Evolutionary conservation across 768 basidiomycete genomes (phyloP).

Genomic region (Pisolithus tinctorius): DNA sequence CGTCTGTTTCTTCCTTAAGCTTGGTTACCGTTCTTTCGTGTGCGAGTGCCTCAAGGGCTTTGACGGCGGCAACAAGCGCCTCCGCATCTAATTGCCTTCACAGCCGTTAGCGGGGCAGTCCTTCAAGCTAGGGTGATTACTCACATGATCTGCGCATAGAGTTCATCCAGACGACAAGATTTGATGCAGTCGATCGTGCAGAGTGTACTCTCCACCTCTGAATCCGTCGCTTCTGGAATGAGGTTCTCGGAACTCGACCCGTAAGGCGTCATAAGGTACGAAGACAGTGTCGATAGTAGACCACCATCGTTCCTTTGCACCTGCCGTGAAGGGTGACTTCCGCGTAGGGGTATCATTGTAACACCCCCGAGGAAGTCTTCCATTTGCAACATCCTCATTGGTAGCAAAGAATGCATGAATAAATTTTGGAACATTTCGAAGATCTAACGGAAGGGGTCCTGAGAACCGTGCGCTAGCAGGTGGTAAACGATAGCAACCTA

Average conservation of each 20-base stretch:
- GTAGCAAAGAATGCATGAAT: constrained; percentile 89
- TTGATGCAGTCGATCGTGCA: constrained; percentile 94
- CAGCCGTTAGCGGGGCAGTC: constrained; percentile 5
- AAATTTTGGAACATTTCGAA: constrained; percentile 98
- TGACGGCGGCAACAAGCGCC: constrained; percentile 76
- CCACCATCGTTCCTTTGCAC: constrained; percentile 78
- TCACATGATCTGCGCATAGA: constrained; percentile 91
- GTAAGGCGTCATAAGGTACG: constrained; percentile 96
- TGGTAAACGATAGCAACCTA: constrained; percentile 24
- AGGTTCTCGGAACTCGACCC: constrained; percentile 62
- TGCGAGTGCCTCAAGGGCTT: constrained; percentile 83
- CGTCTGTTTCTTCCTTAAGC: constrained; percentile 64
- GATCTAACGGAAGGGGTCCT: constrained; percentile 45
- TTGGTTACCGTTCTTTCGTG: constrained; percentile 84
- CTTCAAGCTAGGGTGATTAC: constrained; percentile 23
- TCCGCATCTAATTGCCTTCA: constrained; percentile 71
- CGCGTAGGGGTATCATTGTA: constrained; percentile 85
- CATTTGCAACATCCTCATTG: constrained; percentile 89
- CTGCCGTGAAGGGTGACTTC: constrained; percentile 57
- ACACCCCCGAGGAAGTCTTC: constrained; percentile 97
- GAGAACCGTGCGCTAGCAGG: background rate
- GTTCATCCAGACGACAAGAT: constrained; percentile 88
- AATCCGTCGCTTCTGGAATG: constrained; percentile 84
- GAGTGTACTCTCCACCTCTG: constrained; percentile 89
- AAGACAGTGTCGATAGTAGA: constrained; percentile 86